Evolutionary conservation across 495 filamentous ascomycete genomes (phyloP).

Genomic region (Aspergillus olivimuriae): DNA sequence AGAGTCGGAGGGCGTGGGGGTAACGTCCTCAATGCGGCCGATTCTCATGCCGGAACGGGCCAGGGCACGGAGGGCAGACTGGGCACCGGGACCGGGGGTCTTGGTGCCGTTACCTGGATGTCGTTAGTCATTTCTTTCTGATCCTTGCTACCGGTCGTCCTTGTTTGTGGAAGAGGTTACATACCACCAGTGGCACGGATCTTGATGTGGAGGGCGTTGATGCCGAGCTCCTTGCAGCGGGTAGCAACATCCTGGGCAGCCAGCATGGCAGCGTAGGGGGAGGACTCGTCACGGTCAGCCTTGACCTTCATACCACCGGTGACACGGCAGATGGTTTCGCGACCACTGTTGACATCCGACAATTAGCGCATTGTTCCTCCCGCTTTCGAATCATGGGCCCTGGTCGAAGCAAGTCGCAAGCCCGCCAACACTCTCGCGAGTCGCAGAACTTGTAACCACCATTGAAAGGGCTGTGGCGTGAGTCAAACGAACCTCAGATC

Average conservation of each 20-base stretch:
- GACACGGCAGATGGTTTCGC: conserved; percentile 99
- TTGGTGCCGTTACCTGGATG: conserved; percentile 99
- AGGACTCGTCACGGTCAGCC: conserved; percentile 99
- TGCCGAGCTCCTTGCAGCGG: conserved; percentile 98
- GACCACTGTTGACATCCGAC: conserved; percentile 75
- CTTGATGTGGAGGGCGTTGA: conserved; percentile 99
- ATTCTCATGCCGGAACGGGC: conserved; percentile 99
- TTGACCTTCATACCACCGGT: conserved; percentile 99
- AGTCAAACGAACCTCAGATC: conserved; percentile 81
- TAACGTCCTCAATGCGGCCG: conserved; percentile 98
- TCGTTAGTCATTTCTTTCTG: no score
- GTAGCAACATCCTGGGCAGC: conserved; percentile 88
- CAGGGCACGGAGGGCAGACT: conserved; percentile 96
- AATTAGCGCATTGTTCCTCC: conserved; percentile 47
- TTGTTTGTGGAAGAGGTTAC: conserved; percentile 12
- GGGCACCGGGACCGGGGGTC: conserved; percentile 96
- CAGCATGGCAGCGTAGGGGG: conserved; percentile 99
- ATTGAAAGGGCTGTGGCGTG: no score
- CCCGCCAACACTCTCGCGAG: no score
- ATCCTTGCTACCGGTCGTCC: no score
- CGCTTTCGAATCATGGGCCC: no score
- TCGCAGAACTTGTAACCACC: no score
- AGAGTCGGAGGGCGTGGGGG: conserved; percentile 95
- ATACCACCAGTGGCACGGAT: conserved; percentile 96
- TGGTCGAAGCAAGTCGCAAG: neutral